These are phyloP conservation scores for Piloderma croceum DNA, from an alignment of 768 basidiomycete genomes.

Conservation along the genomic window DNA sequence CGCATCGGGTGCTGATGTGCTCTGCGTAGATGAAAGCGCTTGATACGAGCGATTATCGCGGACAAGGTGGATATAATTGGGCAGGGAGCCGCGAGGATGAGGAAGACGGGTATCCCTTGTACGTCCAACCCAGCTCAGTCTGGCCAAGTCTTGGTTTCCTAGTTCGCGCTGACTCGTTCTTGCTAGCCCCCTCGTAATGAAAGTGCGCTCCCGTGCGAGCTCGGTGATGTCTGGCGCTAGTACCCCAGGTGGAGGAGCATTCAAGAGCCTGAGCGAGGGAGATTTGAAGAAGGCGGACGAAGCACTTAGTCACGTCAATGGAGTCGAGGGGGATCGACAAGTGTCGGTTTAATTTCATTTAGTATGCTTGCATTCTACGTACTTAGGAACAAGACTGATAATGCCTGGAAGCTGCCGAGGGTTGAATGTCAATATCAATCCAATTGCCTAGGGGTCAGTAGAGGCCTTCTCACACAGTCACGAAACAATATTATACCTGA, in stretches of 20 bases:
- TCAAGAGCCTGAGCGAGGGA: slow-evolving; percentile 77
- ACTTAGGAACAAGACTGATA: too few species aligned
- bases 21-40: slow-evolving; percentile 83
- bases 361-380: too few species aligned
- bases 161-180: slow-evolving; percentile 11
- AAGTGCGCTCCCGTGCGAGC: slow-evolving; percentile 76
- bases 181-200: slow-evolving; percentile 79
- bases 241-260: slow-evolving; percentile 81
- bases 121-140: slow-evolving; percentile 28
- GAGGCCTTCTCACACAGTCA: too few species aligned
- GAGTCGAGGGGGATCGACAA: slow-evolving; percentile 2
- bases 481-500: too few species aligned
- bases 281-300: slow-evolving; percentile 86
- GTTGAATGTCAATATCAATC: too few species aligned
- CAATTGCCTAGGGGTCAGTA: too few species aligned
- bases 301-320: slow-evolving; percentile 63
- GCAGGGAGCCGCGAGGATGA: slow-evolving; percentile 65
- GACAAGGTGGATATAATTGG: slow-evolving; percentile 55
- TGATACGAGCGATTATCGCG: slow-evolving; percentile 78
- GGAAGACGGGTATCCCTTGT: slow-evolving; percentile 90
- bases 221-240: slow-evolving; percentile 72
- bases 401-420: too few species aligned
- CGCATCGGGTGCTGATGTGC: too few species aligned
- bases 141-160: slow-evolving; percentile 3
- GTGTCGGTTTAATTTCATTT: too few species aligned